phyloP scores from a whole-genome alignment of 495 filamentous ascomycete species.

The Neurospora cerealis region DNA sequence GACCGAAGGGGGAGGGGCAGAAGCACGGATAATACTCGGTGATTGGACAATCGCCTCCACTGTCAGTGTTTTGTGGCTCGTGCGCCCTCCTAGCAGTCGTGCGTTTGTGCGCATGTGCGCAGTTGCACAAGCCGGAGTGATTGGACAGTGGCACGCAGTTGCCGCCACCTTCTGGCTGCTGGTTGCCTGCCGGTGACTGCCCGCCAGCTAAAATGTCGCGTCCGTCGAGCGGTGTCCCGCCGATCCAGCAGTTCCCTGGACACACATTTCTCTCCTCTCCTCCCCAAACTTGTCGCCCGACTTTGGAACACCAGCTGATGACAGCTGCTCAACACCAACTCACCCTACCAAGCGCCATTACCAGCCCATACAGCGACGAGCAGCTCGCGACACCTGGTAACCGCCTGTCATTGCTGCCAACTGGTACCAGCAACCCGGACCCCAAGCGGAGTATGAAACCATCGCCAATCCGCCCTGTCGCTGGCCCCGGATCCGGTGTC shows the following conservation, averaged over 20 bases:
- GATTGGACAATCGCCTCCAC: neutral
- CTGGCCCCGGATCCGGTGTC: neutral
- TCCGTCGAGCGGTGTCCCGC: neutral
- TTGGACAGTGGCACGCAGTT: neutral
- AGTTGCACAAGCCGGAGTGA: neutral
- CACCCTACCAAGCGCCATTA: slow-evolving; percentile 5
- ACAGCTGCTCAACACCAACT: slow-evolving; percentile 22
- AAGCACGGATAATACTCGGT: neutral
- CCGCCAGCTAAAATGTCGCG: neutral
- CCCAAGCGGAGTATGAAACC: slow-evolving; percentile 16
- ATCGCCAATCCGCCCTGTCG: slow-evolving; percentile 10
- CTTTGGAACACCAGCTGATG: slow-evolving; percentile 19
- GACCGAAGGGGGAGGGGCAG: neutral
- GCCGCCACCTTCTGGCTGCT: neutral
- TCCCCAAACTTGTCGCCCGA: neutral
- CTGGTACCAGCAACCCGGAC: neutral
- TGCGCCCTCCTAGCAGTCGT: neutral
- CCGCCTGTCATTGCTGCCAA: neutral
- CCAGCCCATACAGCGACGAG: neutral
- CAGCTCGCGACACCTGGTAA: slow-evolving; percentile 1
- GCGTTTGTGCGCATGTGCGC: neutral
- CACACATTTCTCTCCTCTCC: neutral
- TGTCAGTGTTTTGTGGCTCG: neutral
- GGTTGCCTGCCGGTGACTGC: neutral
- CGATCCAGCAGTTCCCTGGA: neutral